Base-by-base conservation (phyloP, 192 early-diverging fungal species). In the Backusella luteola region DNA sequence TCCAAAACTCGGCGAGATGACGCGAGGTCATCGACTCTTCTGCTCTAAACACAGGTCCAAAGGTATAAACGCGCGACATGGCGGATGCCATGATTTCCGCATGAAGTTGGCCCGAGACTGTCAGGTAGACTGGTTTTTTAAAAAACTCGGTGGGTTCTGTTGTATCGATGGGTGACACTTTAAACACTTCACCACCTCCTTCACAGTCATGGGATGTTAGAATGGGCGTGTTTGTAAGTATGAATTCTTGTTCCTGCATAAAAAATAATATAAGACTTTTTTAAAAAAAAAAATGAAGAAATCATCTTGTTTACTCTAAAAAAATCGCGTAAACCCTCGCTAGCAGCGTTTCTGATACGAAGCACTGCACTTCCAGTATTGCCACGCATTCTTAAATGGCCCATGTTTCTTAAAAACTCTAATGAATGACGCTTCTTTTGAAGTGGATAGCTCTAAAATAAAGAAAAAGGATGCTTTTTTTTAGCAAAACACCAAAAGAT, bases 1-100 rank as follows among this genome's bases (percentile, higher is more conserved):
- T 97, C 94, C 95, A 96, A 73, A 97, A 97, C 81, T 97, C 96
- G 1, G 95, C 92, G 23, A 97, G 70, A 79, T 97, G 96, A 29
- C 94, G 89, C 6, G 93, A 90, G 4, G 93, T 94, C 73, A 90
- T 83, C 12, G 92, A 93, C 15, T 89, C 88, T 76, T 97, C 96
- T 11, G 96, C 96, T 11, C 96, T 85, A 76, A 97, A 97, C 0
- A 91, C 85, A 21, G 92, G 96, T 15, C 91, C 89, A 78, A 97
- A 87, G 0, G 93, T 93, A 79, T 93, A 97, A 0, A 94, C 94
- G 23, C 94, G 82, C 14, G 91, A 87, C 42, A 95, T 81, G 0
- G 92, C 89, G 0, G 85, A 84, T 3, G 92, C 87, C 66, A 93
- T 82, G 4, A 94, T 87, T 81, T 96, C 96, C 19, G 93, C 86